Conservation (phyloP, 306 rosid species). For the Vigna reflexopilosa region DNA sequence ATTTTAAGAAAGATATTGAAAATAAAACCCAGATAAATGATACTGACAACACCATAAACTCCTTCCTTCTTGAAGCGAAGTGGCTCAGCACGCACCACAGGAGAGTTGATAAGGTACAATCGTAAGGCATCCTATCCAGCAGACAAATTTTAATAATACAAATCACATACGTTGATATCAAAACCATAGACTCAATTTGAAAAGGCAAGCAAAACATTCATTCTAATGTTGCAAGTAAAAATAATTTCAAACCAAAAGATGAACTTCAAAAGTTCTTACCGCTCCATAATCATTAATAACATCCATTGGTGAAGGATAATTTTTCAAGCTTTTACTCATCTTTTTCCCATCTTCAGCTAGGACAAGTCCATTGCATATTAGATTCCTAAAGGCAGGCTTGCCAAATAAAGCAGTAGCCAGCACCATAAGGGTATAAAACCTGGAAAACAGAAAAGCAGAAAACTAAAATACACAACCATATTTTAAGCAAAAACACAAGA, state of each 20-base stretch:
- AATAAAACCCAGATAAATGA: constrained; percentile 17
- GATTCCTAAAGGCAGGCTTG: constrained; percentile 92
- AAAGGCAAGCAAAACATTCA: constrained; percentile 29
- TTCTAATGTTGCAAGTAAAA: constrained; percentile 8
- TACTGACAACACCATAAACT: constrained; percentile 97
- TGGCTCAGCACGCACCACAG: constrained; percentile 96
- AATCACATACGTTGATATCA: constrained; percentile 15
- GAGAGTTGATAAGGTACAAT: constrained; percentile 89
- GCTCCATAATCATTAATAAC: constrained; percentile 90
- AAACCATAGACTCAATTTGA: not conserved
- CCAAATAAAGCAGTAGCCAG: constrained; percentile 89
- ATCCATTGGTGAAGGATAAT: constrained; percentile 90
- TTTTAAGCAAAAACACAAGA: not conserved
- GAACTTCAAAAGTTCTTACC: constrained; percentile 54
- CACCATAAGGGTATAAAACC: constrained; percentile 99
- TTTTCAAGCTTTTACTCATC: constrained; percentile 96
- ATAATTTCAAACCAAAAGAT: not conserved
- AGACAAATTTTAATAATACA: constrained; percentile 24
- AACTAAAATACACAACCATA: constrained; percentile 31
- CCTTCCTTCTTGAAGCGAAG: constrained; percentile 96
- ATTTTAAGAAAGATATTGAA: not conserved
- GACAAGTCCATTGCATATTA: constrained; percentile 98
- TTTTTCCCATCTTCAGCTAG: constrained; percentile 97
- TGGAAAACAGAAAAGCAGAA: constrained; percentile 50
- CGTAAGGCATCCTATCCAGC: constrained; percentile 85